A percentile compares a stretch with the other conserved stretches of the same genome.
Conservation (phyloP, 306 rosid species). For the Casuarina cunninghamiana region DNA sequence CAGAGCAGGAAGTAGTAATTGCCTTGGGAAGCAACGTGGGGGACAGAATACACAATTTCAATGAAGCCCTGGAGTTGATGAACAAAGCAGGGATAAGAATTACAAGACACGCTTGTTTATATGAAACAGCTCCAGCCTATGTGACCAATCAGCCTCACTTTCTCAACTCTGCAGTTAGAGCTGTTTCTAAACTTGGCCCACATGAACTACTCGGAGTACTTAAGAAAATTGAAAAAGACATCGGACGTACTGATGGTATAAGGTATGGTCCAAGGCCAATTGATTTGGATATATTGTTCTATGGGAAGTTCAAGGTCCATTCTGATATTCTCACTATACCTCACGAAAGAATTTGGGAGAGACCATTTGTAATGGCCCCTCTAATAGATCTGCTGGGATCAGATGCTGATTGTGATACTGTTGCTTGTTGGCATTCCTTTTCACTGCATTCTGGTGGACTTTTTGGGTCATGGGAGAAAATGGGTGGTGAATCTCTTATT, state of each 20-base stretch:
- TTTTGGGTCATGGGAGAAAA: constrained; percentile 59
- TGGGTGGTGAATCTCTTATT: constrained; percentile 76
- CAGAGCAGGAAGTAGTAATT: constrained; percentile 84
- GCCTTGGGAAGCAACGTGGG: constrained; percentile 95
- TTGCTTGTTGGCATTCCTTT: constrained; percentile 79
- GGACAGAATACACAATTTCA: constrained; percentile 69
- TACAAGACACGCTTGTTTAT: constrained; percentile 78
- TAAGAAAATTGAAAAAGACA: constrained; percentile 69
- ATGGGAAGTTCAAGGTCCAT: constrained; percentile 63
- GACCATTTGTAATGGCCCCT: constrained; percentile 94
- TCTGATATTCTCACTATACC: constrained; percentile 73
- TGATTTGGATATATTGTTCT: constrained; percentile 86
- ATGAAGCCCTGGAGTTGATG: constrained; percentile 76
- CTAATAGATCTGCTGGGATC: constrained; percentile 78
- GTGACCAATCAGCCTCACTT: constrained; percentile 84
- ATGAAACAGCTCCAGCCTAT: constrained; percentile 91
- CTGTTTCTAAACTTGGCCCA: constrained; percentile 76
- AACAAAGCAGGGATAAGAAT: constrained; percentile 62
- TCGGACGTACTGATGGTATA: constrained; percentile 73
- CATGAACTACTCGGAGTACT: constrained; percentile 71
- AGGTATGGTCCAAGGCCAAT: constrained; percentile 95
- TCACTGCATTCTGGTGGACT: constrained; percentile 62
- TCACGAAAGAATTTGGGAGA: constrained; percentile 93
- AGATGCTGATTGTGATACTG: constrained; percentile 57
- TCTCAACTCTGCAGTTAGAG: constrained; percentile 90